These are phyloP conservation scores for Pseudophaeomoniella oleicola DNA, from an alignment of 2,329 filamentous ascomycete species.

Conservation along the genomic window DNA sequence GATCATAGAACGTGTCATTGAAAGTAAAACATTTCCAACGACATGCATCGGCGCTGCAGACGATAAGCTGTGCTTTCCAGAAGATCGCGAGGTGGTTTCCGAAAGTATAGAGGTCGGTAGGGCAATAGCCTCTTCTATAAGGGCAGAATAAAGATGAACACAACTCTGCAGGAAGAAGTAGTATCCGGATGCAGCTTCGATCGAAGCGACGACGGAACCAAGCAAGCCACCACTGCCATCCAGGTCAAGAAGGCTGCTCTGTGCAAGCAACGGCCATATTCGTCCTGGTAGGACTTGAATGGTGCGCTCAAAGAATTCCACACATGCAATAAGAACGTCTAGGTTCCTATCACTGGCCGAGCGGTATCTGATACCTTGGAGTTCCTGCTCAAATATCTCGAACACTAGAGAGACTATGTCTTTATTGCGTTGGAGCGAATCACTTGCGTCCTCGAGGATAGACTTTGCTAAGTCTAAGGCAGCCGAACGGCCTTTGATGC, in stretches of 20 bases:
- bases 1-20: conserved; percentile 60
- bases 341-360: conserved; percentile 49
- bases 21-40: conserved; percentile 54
- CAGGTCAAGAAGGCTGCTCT: conserved; percentile 64
- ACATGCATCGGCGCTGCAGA: conserved; percentile 52
- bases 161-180: conserved; percentile 66
- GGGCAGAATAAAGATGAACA: conserved; percentile 55
- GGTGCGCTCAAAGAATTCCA: conserved; percentile 65
- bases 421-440: conserved; percentile 28
- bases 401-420: conserved; percentile 74
- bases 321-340: conserved; percentile 56
- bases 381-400: conserved; percentile 64
- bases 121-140: conserved; percentile 61
- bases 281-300: conserved; percentile 61
- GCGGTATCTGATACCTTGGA: conserved; percentile 35
- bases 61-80: background rate
- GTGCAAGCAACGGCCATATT: conserved; percentile 78
- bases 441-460: conserved; percentile 35
- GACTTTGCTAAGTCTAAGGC: conserved; percentile 13
- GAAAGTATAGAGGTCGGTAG: conserved; percentile 51
- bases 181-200: conserved; percentile 62
- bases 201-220: conserved; percentile 61
- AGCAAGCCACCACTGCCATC: conserved; percentile 65
- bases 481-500: conserved; percentile 18
- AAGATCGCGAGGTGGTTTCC: background rate